phyloP scores from a whole-genome alignment of 192 early-diverging fungal genomes.

The Dissophora ornata region DNA sequence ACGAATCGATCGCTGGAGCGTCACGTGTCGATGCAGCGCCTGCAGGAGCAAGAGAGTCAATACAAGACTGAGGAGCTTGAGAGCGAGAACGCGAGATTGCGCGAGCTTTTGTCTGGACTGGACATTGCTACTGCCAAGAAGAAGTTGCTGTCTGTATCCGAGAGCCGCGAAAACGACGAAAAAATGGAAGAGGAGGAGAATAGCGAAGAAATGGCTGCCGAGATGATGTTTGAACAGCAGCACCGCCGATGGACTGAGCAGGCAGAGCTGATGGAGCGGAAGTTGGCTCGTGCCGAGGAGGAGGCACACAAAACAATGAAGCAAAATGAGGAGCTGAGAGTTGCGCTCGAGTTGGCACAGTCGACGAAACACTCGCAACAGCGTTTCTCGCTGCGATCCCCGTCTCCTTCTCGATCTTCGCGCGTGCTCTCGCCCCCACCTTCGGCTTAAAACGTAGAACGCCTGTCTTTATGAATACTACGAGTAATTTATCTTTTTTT shows the following conservation, averaged over 20 bases:
- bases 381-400: neutral
- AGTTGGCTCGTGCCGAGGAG: slow-evolving; percentile 23
- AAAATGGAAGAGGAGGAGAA: slow-evolving; percentile 1
- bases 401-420: slow-evolving; percentile 4
- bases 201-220: neutral
- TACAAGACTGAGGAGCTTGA: slow-evolving; percentile 37
- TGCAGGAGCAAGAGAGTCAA: slow-evolving; percentile 35
- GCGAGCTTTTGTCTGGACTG: slow-evolving; percentile 5
- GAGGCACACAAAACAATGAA: slow-evolving; percentile 9
- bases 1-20: slow-evolving; percentile 38
- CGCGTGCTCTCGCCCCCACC: neutral
- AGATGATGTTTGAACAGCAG: slow-evolving; percentile 28
- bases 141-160: neutral
- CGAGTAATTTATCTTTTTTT: too few relatives aligned
- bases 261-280: slow-evolving; percentile 23
- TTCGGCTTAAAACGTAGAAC: too few relatives aligned
- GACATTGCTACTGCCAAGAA: slow-evolving; percentile 14
- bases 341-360: slow-evolving; percentile 24
- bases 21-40: slow-evolving; percentile 38
- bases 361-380: neutral
- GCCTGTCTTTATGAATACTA: too few relatives aligned
- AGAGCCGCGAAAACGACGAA: neutral
- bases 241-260: slow-evolving; percentile 44
- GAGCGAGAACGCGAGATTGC: slow-evolving; percentile 11
- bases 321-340: slow-evolving; percentile 27